Base-by-base conservation (phyloP, 768 basidiomycete species). In the Russula emetica region DNA sequence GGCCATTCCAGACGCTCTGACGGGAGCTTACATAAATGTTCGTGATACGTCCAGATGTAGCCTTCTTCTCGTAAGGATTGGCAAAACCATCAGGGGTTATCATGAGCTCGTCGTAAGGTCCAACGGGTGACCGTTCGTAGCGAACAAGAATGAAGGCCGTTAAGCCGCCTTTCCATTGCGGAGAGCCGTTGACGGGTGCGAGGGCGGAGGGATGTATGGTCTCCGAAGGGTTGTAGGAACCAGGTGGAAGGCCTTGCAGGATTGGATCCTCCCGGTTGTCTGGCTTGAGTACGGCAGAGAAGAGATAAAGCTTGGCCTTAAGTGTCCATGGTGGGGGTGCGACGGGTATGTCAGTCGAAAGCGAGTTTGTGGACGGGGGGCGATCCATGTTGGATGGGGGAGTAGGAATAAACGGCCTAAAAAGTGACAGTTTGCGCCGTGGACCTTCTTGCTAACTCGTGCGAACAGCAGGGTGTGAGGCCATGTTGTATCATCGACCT, bases 51-150 rank as follows among this genome's bases (percentile, higher is more conserved):
- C 13, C 16, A 6, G 38, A 22, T 3, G 54, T 53, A 2, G 59
- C 16, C 26, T 57, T 53, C 14, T 58, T 53, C n/a, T 58, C 32
- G 22, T 45, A 10, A 8, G 67, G 67, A 20, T 55, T 58, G 22
- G 26, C 1, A 32, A 57, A 67, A 3, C 38, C 47, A 6, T 44
- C 45, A 4, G 57, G 18, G 2, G 11, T 1, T 24, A 56, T 14
- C 20, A 62, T 38, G 11, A 67, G 67, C 26, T 67, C 67, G 20
- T 67, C 67, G 64, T 67, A 67, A 8, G 67, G 56, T 5, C 67
- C 67, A 24, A 61, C 47, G n/a, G 67, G 67, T 9, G 60, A 54
- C 5, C 62, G 53, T 24, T 55, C 62, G 32, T 66, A 66, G 2
- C 57, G 64, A 24, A 55, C 53, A 9, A 67, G 36, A 8, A 58